A percentile compares a stretch with the other conserved stretches of the same genome.
Conservation (phyloP, 2,329 filamentous ascomycete genomes). For the Colletotrichum magnum region DNA sequence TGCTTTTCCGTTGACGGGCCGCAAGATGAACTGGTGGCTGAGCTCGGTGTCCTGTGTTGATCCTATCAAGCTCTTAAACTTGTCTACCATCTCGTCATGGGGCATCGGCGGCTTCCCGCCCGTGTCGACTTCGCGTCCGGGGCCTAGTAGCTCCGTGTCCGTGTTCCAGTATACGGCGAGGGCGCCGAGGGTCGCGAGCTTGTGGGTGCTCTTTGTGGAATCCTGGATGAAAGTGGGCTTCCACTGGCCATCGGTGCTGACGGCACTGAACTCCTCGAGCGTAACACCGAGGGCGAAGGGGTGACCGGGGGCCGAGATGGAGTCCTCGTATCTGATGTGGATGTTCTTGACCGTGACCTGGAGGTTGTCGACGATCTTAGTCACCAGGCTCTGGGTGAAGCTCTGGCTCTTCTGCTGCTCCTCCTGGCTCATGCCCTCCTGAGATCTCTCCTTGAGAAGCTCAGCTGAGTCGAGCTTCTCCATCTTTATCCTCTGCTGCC, state of each 20-base stretch:
- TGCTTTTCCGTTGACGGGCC: conserved; percentile 94
- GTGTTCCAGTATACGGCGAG: conserved; percentile 99
- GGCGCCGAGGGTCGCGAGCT: conserved; percentile 90
- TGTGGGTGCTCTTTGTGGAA: conserved; percentile 86
- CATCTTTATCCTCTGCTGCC: conserved; percentile 95
- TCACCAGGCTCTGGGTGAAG: conserved; percentile 94
- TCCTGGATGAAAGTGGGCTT: conserved; percentile 96
- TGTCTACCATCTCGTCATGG: conserved; percentile 83
- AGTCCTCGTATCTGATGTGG: conserved; percentile 97
- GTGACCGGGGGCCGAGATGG: conserved; percentile 93
- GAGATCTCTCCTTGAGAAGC: conserved; percentile 89
- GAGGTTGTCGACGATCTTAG: conserved; percentile 98
- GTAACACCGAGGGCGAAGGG: conserved; percentile 95
- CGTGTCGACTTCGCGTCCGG: conserved; percentile 79
- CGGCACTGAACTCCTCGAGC: conserved; percentile 94
- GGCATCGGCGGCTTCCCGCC: conserved; percentile 72
- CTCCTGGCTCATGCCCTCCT: conserved; percentile 93
- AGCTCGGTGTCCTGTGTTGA: conserved; percentile 70
- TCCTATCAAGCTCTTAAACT: conserved; percentile 86
- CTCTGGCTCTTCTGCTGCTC: conserved; percentile 98
- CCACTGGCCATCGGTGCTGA: conserved; percentile 97
- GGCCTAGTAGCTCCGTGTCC: conserved; percentile 86
- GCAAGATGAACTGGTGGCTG: conserved; percentile 92
- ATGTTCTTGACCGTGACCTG: conserved; percentile 99
- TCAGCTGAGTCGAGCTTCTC: conserved; percentile 98